These are phyloP conservation scores for Curvularia sp. DNA, from an alignment of 2,329 filamentous ascomycete genomes.

Conservation along the genomic window DNA sequence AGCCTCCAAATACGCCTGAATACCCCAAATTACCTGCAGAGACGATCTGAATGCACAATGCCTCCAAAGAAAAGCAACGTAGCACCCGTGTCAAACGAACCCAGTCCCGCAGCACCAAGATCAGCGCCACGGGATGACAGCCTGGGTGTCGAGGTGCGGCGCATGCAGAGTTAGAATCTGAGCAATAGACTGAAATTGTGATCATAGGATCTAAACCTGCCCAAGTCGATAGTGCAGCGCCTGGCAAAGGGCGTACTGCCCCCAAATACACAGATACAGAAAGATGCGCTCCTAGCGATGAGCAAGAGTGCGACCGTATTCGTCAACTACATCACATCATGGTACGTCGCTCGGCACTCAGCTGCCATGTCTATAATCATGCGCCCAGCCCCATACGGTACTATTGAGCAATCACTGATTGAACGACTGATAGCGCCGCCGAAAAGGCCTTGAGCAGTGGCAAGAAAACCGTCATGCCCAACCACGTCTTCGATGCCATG, in stretches of 20 bases:
- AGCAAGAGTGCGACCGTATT: slow-evolving; percentile 84
- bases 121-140: slow-evolving; percentile 48
- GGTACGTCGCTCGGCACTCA: slow-evolving; percentile 59
- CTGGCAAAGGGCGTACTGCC: slow-evolving; percentile 81
- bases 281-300: slow-evolving; percentile 79
- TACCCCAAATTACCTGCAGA: too few relatives aligned
- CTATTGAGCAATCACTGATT: slow-evolving; percentile 2
- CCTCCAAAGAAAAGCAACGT: slow-evolving; percentile 58
- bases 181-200: not conserved
- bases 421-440: slow-evolving; percentile 66
- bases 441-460: slow-evolving; percentile 70
- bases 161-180: slow-evolving; percentile 1
- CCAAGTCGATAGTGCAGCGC: slow-evolving; percentile 80
- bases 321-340: slow-evolving; percentile 77
- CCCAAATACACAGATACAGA: slow-evolving; percentile 82
- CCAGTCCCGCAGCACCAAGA: slow-evolving; percentile 35
- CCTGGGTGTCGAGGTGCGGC: slow-evolving; percentile 54
- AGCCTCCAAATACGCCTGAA: not conserved
- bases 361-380: not conserved
- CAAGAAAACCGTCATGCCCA: slow-evolving; percentile 79
- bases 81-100: slow-evolving; percentile 50
- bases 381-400: not conserved
- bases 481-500: slow-evolving; percentile 77
- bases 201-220: slow-evolving; percentile 69
- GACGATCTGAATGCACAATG: slow-evolving; percentile 42